These are phyloP conservation scores for Ormosia emarginata DNA, from an alignment of 306 rosid genomes.

Conservation along the genomic window DNA sequence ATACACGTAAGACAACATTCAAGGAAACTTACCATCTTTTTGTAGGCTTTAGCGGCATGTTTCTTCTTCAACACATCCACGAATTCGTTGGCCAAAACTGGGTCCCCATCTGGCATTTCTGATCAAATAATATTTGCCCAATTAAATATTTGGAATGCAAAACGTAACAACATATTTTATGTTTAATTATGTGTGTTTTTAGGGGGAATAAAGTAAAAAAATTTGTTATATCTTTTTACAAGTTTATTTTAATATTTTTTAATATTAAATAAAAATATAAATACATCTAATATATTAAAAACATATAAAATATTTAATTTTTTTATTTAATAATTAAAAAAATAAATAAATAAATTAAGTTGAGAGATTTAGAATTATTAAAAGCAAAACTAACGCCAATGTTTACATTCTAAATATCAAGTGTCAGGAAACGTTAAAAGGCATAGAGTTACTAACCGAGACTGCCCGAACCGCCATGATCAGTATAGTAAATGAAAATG, in stretches of 20 bases:
- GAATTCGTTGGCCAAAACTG: constrained; percentile 34
- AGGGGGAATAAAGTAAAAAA: not conserved
- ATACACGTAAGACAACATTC: not conserved
- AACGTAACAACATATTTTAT: not conserved
- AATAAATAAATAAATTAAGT: too few species aligned
- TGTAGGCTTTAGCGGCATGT: constrained; percentile 43
- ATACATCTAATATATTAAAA: too few species aligned
- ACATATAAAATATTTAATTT: too few species aligned
- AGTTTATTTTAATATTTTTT: too few species aligned
- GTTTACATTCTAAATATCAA: too few species aligned
- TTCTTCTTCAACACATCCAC: constrained; percentile 45
- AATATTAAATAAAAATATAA: too few species aligned
- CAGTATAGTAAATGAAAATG: constrained; percentile 59
- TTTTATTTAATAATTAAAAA: too few species aligned
- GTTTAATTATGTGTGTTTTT: not conserved
- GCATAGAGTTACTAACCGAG: constrained; percentile 32
- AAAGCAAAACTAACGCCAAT: not conserved
- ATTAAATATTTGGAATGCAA: not conserved
- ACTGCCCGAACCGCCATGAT: constrained; percentile 49
- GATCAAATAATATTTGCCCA: not conserved
- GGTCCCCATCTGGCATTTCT: constrained; percentile 39
- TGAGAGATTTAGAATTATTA: too few species aligned
- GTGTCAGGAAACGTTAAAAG: not conserved
- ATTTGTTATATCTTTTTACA: too few species aligned
- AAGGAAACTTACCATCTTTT: constrained; percentile 40